Base-by-base conservation (phyloP, 2,329 filamentous ascomycete species). In the Ascosphaera apis region DNA sequence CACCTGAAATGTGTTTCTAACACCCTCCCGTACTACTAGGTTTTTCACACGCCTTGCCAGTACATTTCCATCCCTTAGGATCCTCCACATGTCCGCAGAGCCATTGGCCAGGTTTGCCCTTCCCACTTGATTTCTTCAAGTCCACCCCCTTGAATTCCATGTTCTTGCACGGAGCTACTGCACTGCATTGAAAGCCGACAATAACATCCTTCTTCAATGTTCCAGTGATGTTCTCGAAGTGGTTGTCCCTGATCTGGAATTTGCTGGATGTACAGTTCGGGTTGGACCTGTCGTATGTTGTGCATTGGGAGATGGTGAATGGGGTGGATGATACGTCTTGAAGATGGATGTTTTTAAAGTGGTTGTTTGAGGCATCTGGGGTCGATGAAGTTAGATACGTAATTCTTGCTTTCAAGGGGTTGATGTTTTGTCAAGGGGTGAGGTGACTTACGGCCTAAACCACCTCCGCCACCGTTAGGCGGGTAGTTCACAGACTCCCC, bases 381-480 rank as follows among this genome's bases (percentile, higher is more conserved):
- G 33, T 15, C 15, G 31, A n/a, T 9, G 31, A 16, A 16, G 15
- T 9, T 8, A 15, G 11, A 15, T 33, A 11, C 12, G 31, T 33
- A 16, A 33, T 9, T 33, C 8, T 8, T 9, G 31, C 11, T 9
- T 33, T 8, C n/a, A 28, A 33, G 31, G 31, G 31, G 15, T 9
- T 9, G 8, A 8, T 9, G 15, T 15, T 8, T 33, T n/a, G n/a
- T n/a, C n/a, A n/a, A n/a, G n/a, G n/a, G n/a, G n/a, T 6, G 9
- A 18, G 3, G 31, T 19, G 25, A 45, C 62, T 47, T 46, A 67
- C 66, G 56, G 7, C 67, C 67, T 0, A 62, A 44, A 2, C 67
- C 68, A 12, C 64, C 67, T 8, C 67, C 67, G 2, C 66, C 68
- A 12, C 68, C 67, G 42, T 73, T 72, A 1, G 66, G 67, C 1